A percentile compares a stretch with the other conserved stretches of the same genome.
These are phyloP conservation scores for Harringtonia lauricola DNA, from an alignment of 2,329 filamentous ascomycete genomes.

Conservation along the genomic window DNA sequence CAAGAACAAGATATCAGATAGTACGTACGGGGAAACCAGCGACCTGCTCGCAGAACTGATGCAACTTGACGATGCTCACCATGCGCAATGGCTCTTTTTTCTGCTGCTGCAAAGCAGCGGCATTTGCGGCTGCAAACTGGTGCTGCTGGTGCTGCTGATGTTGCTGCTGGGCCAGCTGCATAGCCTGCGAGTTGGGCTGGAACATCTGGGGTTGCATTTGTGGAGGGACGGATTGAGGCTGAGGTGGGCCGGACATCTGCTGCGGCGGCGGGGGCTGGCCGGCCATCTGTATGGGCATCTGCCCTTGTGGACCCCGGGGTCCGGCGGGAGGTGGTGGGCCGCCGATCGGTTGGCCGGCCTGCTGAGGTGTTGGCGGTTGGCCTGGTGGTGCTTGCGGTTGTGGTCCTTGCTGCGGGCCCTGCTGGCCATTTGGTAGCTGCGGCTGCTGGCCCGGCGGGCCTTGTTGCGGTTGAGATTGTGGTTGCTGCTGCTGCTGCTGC, in stretches of 20 bases:
- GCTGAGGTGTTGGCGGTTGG: conserved; percentile 16
- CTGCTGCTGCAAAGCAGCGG: conserved; percentile 32
- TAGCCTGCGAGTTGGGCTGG: conserved; percentile 25
- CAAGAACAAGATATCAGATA: background rate
- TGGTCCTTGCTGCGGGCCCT: conserved; percentile 2
- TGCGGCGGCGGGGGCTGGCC: conserved; percentile 24
- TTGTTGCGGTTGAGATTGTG: conserved; percentile 26
- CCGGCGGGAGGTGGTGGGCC: conserved; percentile 21
- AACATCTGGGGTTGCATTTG: conserved; percentile 25
- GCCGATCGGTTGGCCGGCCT: conserved; percentile 22
- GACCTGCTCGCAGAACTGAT: conserved; percentile 52
- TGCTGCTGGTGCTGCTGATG: conserved; percentile 21
- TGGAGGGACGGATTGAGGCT: conserved; percentile 24
- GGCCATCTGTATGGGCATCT: conserved; percentile 16
- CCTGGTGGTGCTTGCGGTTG: background rate
- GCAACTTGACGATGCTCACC: conserved; percentile 46
- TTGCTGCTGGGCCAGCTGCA: too few species aligned
- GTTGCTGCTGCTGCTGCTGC: conserved; percentile 27
- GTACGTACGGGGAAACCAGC: conserved; percentile 45
- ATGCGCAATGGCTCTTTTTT: conserved; percentile 41
- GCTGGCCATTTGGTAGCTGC: conserved; percentile 6
- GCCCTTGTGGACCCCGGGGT: conserved; percentile 16
- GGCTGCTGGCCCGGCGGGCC: conserved; percentile 17
- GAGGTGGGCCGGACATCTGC: conserved; percentile 13
- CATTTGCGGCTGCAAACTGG: conserved; percentile 23